Percentiles rank a stretch among this genome's conserved stretches.
These are phyloP conservation scores for Lepraria neglecta DNA, from an alignment of 495 filamentous ascomycete genomes.

Conservation along the genomic window DNA sequence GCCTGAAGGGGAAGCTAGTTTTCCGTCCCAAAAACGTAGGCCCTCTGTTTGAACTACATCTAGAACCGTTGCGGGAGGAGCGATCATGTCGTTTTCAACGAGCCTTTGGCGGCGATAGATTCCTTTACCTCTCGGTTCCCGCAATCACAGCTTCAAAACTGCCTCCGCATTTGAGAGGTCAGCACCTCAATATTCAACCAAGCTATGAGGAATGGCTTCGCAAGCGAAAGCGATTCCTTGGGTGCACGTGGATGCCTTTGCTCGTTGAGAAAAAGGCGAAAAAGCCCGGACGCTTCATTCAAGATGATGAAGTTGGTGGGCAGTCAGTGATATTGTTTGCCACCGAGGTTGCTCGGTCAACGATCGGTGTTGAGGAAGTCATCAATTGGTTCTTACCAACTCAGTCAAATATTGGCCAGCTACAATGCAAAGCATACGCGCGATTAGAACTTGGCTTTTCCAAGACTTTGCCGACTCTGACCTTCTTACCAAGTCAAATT, in stretches of 20 bases:
- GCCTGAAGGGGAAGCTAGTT: background rate
- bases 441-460: background rate
- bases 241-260: background rate
- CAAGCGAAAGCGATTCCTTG: background rate
- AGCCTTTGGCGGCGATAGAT: background rate
- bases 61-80: background rate
- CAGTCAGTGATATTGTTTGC: background rate
- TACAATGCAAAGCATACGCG: slow-evolving; percentile 1
- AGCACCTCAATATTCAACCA: slow-evolving; percentile 5
- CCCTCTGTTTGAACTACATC: background rate
- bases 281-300: slow-evolving; percentile 2
- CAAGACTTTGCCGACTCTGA: background rate
- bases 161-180: background rate
- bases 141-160: background rate
- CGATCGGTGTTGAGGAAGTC: background rate
- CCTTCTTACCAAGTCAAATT: background rate
- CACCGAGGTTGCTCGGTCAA: background rate
- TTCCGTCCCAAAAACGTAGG: background rate
- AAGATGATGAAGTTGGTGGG: background rate
- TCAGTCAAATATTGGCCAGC: background rate
- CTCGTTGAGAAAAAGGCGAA: background rate
- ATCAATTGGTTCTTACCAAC: slow-evolving; percentile 1
- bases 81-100: slow-evolving; percentile 4
- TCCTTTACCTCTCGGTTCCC: slow-evolving; percentile 2
- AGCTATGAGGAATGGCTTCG: slow-evolving; percentile 2